These are phyloP conservation scores for Dicorynia guianensis DNA, from an alignment of 306 rosid genomes.

Conservation along the genomic window DNA sequence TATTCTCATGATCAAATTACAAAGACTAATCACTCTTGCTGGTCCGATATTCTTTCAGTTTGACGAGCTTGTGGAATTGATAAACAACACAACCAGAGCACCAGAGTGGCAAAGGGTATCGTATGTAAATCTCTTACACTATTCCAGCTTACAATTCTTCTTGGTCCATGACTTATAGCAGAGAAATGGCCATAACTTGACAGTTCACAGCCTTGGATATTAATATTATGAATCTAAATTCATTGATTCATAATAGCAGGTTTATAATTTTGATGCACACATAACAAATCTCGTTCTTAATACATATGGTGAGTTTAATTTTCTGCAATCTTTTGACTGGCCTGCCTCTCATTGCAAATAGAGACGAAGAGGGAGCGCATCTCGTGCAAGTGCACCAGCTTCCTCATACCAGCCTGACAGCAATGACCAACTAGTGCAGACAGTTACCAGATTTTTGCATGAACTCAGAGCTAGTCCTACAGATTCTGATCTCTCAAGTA, in stretches of 20 bases:
- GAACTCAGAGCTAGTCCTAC: slow-evolving; percentile 40
- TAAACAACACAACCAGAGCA: neutral
- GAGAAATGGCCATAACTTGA: neutral
- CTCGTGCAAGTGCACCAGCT: neutral
- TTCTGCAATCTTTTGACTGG: neutral
- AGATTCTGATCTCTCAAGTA: slow-evolving; percentile 37
- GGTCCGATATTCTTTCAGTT: slow-evolving; percentile 40
- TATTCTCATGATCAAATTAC: neutral
- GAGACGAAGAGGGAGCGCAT: slow-evolving; percentile 33
- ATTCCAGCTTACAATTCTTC: neutral
- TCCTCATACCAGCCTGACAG: slow-evolving; percentile 26
- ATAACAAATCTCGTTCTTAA: slow-evolving; percentile 12
- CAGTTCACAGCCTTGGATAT: no score
- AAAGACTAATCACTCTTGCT: neutral
- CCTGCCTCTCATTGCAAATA: slow-evolving; percentile 9
- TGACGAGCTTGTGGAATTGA: slow-evolving; percentile 34
- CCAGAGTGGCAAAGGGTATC: slow-evolving; percentile 36
- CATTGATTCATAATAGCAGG: neutral
- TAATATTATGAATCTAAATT: neutral
- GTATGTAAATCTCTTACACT: neutral
- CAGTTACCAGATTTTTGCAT: slow-evolving; percentile 43
- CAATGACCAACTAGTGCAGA: slow-evolving; percentile 39
- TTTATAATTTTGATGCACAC: neutral
- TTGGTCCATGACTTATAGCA: neutral
- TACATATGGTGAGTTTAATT: neutral